These are phyloP conservation scores for Cadophora malorum DNA, from an alignment of 2,329 filamentous ascomycete species.

Conservation along the genomic window DNA sequence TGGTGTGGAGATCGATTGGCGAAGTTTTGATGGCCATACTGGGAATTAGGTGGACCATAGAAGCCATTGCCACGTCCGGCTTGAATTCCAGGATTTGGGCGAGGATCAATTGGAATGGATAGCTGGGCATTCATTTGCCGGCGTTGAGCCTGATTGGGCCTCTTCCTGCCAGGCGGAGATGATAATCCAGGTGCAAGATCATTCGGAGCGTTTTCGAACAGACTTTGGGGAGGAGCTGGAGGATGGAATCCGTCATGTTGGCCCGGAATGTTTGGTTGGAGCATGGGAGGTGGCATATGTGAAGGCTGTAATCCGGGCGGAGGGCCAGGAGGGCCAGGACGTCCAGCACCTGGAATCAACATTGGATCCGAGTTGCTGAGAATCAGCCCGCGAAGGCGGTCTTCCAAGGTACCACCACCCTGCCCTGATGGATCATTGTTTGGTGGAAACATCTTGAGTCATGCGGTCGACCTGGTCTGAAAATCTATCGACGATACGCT, in stretches of 20 bases:
- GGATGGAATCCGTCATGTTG: conserved; percentile 2
- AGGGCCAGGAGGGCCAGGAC: conserved; percentile 18
- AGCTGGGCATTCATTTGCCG: conserved; percentile 67
- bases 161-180: conserved; percentile 47
- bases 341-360: conserved; percentile 30
- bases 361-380: conserved; percentile 54
- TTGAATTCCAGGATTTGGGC: conserved; percentile 47
- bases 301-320: conserved; percentile 15
- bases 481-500: background rate
- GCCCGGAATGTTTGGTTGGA: background rate
- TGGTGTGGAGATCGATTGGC: conserved; percentile 25
- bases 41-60: conserved; percentile 18
- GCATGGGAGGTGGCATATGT: conserved; percentile 37
- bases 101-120: conserved; percentile 59
- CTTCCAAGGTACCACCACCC: conserved; percentile 53
- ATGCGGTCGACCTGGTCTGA: background rate
- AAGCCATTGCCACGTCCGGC: conserved; percentile 37
- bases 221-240: background rate
- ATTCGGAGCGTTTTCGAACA: conserved; percentile 5
- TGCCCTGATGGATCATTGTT: conserved; percentile 22
- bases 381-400: conserved; percentile 65
- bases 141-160: conserved; percentile 67
- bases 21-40: conserved; percentile 15
- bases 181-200: background rate
- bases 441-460: conserved; percentile 36